phyloP scores from a whole-genome alignment of 805 yeast species.

The Jamesozyma gamospora region DNA sequence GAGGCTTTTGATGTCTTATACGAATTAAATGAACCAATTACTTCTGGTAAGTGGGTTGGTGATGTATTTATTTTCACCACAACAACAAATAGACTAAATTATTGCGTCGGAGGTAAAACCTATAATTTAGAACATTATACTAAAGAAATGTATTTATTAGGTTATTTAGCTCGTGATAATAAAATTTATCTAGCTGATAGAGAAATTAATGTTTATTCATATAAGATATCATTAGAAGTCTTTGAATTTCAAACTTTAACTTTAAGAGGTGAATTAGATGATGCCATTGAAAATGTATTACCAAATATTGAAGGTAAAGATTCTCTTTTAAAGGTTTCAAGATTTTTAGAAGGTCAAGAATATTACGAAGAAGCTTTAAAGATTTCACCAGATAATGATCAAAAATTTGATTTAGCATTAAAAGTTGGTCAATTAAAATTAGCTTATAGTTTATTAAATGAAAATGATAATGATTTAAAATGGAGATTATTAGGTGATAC shows the following conservation, averaged over 20 bases:
- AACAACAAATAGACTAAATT: slow-evolving; percentile 75
- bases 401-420: slow-evolving; percentile 82
- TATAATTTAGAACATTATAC: slow-evolving; percentile 91
- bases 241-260: slow-evolving; percentile 94
- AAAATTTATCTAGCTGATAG: slow-evolving; percentile 86
- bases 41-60: slow-evolving; percentile 93
- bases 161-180: slow-evolving; percentile 84
- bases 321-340: slow-evolving; percentile 68
- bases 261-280: slow-evolving; percentile 86
- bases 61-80: slow-evolving; percentile 94
- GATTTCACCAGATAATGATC: slow-evolving; percentile 79
- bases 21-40: slow-evolving; percentile 71
- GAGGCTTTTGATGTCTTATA: slow-evolving; percentile 74
- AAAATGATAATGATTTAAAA: slow-evolving; percentile 50
- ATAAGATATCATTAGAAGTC: slow-evolving; percentile 73
- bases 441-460: slow-evolving; percentile 58
- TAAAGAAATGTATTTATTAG: slow-evolving; percentile 73
- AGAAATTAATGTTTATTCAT: slow-evolving; percentile 72
- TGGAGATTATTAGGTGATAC: slow-evolving; percentile 92
- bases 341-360: slow-evolving; percentile 92
- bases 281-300: slow-evolving; percentile 51
- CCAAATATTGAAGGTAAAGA: slow-evolving; percentile 50
- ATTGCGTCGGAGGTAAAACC: slow-evolving; percentile 88
- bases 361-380: slow-evolving; percentile 72
- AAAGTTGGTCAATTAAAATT: slow-evolving; percentile 59